phyloP scores from a whole-genome alignment of 768 basidiomycete genomes.

The Lactarius tabidus region DNA sequence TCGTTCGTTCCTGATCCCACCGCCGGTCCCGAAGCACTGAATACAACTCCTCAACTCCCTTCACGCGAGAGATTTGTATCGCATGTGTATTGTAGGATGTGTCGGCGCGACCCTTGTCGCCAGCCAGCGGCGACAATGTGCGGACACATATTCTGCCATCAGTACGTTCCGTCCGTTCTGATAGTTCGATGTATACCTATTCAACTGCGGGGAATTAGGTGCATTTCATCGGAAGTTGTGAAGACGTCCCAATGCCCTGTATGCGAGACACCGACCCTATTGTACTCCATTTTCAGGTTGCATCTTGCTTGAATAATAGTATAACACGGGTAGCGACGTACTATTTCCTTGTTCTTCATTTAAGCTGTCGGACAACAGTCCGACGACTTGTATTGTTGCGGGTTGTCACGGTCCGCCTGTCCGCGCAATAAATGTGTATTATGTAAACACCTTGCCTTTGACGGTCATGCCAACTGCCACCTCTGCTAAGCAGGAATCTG shows the following conservation, averaged over 20 bases:
- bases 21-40: neutral
- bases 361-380: too few species aligned
- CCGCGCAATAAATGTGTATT: slow-evolving; percentile 10
- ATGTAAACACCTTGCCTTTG: slow-evolving; percentile 10
- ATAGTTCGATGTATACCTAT: neutral
- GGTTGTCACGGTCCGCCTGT: neutral
- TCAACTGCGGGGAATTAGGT: slow-evolving; percentile 35
- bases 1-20: neutral
- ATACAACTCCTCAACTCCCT: neutral
- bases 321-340: neutral
- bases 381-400: too few species aligned
- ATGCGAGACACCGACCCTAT: slow-evolving; percentile 45
- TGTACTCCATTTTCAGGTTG: slow-evolving; percentile 56
- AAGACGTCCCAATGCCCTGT: slow-evolving; percentile 48
- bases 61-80: slow-evolving; percentile 16
- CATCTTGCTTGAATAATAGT: slow-evolving; percentile 29
- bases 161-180: slow-evolving; percentile 35
- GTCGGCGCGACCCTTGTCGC: slow-evolving; percentile 45
- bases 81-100: slow-evolving; percentile 44
- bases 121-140: slow-evolving; percentile 58
- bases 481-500: slow-evolving; percentile 38
- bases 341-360: neutral
- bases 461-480: slow-evolving; percentile 11
- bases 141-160: slow-evolving; percentile 58
- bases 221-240: slow-evolving; percentile 49